These are phyloP conservation scores for Aspergillus funiculosus DNA, from an alignment of 495 filamentous ascomycete genomes.

Conservation along the genomic window DNA sequence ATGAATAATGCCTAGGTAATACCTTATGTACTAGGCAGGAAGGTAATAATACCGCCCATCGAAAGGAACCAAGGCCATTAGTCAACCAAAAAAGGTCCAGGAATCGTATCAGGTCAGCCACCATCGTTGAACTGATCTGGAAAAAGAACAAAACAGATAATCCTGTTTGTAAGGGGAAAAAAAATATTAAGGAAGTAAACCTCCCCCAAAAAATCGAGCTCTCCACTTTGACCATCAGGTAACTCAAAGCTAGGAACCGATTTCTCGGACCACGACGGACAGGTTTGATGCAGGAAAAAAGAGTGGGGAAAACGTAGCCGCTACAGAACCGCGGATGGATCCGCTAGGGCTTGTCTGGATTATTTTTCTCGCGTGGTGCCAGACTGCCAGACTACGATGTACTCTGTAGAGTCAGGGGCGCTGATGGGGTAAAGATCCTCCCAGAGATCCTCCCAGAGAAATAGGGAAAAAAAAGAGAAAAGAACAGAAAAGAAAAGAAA, in stretches of 20 bases:
- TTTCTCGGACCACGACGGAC: slow-evolving; percentile 15
- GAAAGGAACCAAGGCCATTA: too few relatives aligned
- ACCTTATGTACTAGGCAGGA: too few relatives aligned
- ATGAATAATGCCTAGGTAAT: too few relatives aligned
- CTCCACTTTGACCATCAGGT: slow-evolving; percentile 18
- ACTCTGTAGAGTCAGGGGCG: slow-evolving; percentile 7
- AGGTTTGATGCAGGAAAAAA: slow-evolving; percentile 15
- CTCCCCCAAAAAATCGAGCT: slow-evolving; percentile 15
- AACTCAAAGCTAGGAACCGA: slow-evolving; percentile 19
- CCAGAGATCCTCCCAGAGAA: background rate
- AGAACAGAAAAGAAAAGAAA: too few relatives aligned
- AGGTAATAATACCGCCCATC: too few relatives aligned
- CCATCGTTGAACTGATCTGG: slow-evolving; percentile 15
- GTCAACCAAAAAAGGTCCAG: slow-evolving; percentile 10
- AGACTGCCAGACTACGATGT: background rate
- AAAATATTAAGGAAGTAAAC: slow-evolving; percentile 11
- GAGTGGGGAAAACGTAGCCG: slow-evolving; percentile 18
- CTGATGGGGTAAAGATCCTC: slow-evolving; percentile 1
- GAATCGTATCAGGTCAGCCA: slow-evolving; percentile 15
- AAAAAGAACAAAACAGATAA: slow-evolving; percentile 15
- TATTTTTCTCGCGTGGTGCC: slow-evolving; percentile 21
- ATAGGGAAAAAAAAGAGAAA: background rate
- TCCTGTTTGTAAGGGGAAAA: too few relatives aligned
- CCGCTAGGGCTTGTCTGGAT: slow-evolving; percentile 21
- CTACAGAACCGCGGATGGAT: slow-evolving; percentile 23